Base-by-base conservation (phyloP, 352 stramenopile genomes). In the Phytophthora litchii region DNA sequence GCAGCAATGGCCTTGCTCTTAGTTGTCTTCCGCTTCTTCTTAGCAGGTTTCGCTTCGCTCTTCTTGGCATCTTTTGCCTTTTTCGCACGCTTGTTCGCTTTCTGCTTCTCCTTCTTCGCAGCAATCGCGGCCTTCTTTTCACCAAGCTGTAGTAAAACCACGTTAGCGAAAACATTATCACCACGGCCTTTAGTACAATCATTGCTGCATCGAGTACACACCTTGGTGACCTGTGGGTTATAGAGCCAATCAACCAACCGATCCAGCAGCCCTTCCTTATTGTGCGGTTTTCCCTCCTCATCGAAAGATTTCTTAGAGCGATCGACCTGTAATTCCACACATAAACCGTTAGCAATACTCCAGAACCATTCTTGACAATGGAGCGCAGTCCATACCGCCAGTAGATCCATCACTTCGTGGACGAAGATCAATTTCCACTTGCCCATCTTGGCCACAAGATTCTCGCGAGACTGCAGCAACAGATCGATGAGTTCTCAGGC, bases 281-380 rank as follows among this genome's bases (percentile, higher is more conserved):
- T 74, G 29, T 76, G 67, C 8, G 52, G 35, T 45, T 86, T 84
- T 9, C 67, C 63, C 52, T 76, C 66, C 8, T 90, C 84, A 19
- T 88, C 78, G 59, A 93, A 93, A 34, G 84, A 93, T 54, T 94
- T 94, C 57, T 90, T 91, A 3, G 85, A 94, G 16, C 85, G 80
- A 49, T 94, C 80, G n/a, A 93, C 77, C 83, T 93, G 29, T 3
- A 48, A 13, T 4, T 17, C 16, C 9, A 52, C 25, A 16, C n/a
- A 46, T 17, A 12, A 43, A 40, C 38, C 43, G 38, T 46, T 20
- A 61, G 21, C 9, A 48, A 46, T 34, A 55, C 25, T 19, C 55
- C 20, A 51, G 31, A 45, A 5, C 23, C 21, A 54, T 8, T 25
- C 12, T 20, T 14, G 12, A 42, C 25, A 43, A n/a, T 23, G 23